A percentile compares a stretch with the other conserved stretches of the same genome.
phyloP scores from a whole-genome alignment of 495 filamentous ascomycete genomes.

The Glutinoglossum americanum region DNA sequence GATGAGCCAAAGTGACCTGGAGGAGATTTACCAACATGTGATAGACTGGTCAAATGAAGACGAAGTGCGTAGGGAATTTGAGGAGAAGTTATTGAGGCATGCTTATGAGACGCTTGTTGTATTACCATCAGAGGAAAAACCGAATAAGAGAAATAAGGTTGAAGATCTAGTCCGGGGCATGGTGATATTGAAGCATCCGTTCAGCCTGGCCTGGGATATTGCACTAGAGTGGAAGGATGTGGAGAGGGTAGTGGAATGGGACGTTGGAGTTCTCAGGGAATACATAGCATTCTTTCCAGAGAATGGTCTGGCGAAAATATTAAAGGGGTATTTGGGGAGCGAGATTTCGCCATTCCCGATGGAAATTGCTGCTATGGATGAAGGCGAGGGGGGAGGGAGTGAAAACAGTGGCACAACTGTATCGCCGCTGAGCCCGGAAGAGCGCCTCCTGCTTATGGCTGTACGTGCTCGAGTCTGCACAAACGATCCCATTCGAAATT shows the following conservation, averaged over 20 bases:
- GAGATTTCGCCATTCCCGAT: slow-evolving; percentile 67
- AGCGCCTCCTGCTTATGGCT: slow-evolving; percentile 57
- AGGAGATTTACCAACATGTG: slow-evolving; percentile 53
- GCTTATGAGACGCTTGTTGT: slow-evolving; percentile 56
- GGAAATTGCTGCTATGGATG: slow-evolving; percentile 7
- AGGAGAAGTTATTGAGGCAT: slow-evolving; percentile 73
- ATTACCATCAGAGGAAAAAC: slow-evolving; percentile 40
- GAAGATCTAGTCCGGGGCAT: slow-evolving; percentile 61
- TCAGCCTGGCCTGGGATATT: slow-evolving; percentile 74
- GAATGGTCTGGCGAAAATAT: slow-evolving; percentile 53
- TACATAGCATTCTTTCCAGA: slow-evolving; percentile 73
- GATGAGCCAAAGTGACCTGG: slow-evolving; percentile 43
- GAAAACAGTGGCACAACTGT: slow-evolving; percentile 16
- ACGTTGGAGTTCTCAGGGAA: slow-evolving; percentile 50
- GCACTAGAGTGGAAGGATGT: slow-evolving; percentile 75
- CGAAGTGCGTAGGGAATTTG: slow-evolving; percentile 57
- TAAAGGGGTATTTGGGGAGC: slow-evolving; percentile 61
- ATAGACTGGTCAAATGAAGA: slow-evolving; percentile 85
- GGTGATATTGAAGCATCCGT: slow-evolving; percentile 90
- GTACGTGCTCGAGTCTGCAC: not conserved
- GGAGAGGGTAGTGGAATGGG: slow-evolving; percentile 46
- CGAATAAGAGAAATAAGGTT: slow-evolving; percentile 43
- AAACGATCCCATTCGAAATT: not conserved
- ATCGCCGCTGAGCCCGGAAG: slow-evolving; percentile 38
- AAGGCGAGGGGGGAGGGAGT: slow-evolving; percentile 19